Conservation (phyloP, 495 filamentous ascomycete species). For the Acidomyces sp. region DNA sequence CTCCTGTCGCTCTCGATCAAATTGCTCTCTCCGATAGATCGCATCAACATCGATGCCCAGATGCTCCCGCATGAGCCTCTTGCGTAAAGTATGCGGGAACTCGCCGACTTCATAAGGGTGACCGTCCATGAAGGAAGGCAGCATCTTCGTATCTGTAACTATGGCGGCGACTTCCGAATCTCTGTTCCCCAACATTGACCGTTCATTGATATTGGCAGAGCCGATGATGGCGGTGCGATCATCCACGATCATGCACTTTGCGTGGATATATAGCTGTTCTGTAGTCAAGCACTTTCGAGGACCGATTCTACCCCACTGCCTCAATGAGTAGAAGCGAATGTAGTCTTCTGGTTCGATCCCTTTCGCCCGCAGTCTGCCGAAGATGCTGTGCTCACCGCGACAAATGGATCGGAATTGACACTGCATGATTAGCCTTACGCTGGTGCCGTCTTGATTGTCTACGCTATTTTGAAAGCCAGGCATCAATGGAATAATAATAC, state of each 20-base stretch:
- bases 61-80: constrained; percentile 95
- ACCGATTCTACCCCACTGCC: constrained; percentile 87
- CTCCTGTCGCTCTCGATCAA: constrained; percentile 35
- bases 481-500: constrained; percentile 89
- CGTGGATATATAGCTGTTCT: constrained; percentile 96
- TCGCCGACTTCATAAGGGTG: constrained; percentile 76
- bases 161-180: constrained; percentile 90
- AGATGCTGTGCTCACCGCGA: constrained; percentile 84
- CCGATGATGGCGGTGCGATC: constrained; percentile 90
- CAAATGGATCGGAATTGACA: constrained; percentile 97
- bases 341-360: constrained; percentile 95
- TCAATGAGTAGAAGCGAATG: constrained; percentile 85
- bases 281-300: constrained; percentile 71
- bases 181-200: constrained; percentile 80
- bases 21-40: constrained; percentile 37
- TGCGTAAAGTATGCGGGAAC: constrained; percentile 84
- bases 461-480: constrained; percentile 97
- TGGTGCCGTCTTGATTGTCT: constrained; percentile 82
- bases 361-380: constrained; percentile 63
- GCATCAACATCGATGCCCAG: constrained; percentile 89
- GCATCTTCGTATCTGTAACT: constrained; percentile 86
- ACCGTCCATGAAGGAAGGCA: constrained; percentile 83
- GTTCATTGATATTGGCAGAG: constrained; percentile 97
- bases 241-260: constrained; percentile 94
- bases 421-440: constrained; percentile 90